Evolutionary conservation across 495 filamentous ascomycete species (phyloP).

Genomic region (Bombardia bombarda): DNA sequence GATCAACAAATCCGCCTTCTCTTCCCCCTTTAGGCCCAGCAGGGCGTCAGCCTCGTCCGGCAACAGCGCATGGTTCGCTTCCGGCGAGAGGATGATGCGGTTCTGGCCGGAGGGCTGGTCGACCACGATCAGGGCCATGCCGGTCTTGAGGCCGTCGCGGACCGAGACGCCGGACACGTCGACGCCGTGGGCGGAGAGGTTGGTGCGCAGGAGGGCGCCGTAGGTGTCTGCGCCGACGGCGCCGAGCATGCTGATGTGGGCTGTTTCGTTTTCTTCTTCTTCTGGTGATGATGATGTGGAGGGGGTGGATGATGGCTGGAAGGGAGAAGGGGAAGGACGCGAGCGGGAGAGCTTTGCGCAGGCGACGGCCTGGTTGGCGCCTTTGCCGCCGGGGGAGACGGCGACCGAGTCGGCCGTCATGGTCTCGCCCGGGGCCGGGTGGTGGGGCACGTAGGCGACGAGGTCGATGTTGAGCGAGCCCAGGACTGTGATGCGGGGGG

Average conservation of each 20-base stretch:
- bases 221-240: slow-evolving; percentile 69
- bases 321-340: slow-evolving; percentile 8
- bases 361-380: slow-evolving; percentile 92
- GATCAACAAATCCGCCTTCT: slow-evolving; percentile 58
- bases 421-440: slow-evolving; percentile 80
- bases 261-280: slow-evolving; percentile 27
- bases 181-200: slow-evolving; percentile 52
- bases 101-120: slow-evolving; percentile 73
- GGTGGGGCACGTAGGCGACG: slow-evolving; percentile 73
- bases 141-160: slow-evolving; percentile 52
- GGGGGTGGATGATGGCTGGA: slow-evolving; percentile 19
- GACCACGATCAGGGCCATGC: slow-evolving; percentile 80
- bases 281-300: slow-evolving; percentile 13
- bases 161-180: slow-evolving; percentile 47
- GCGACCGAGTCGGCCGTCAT: slow-evolving; percentile 70
- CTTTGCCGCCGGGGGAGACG: slow-evolving; percentile 83
- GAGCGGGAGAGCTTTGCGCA: slow-evolving; percentile 43
- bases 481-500: slow-evolving; percentile 59
- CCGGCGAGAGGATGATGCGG: slow-evolving; percentile 71
- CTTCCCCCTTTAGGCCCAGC: slow-evolving; percentile 24
- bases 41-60: slow-evolving; percentile 7
- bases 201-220: slow-evolving; percentile 41
- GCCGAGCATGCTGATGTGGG: slow-evolving; percentile 72
- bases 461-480: slow-evolving; percentile 94
- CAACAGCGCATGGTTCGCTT: slow-evolving; percentile 59